Base-by-base conservation (phyloP, 2,329 filamentous ascomycete genomes). In the Colletotrichum incanum region DNA sequence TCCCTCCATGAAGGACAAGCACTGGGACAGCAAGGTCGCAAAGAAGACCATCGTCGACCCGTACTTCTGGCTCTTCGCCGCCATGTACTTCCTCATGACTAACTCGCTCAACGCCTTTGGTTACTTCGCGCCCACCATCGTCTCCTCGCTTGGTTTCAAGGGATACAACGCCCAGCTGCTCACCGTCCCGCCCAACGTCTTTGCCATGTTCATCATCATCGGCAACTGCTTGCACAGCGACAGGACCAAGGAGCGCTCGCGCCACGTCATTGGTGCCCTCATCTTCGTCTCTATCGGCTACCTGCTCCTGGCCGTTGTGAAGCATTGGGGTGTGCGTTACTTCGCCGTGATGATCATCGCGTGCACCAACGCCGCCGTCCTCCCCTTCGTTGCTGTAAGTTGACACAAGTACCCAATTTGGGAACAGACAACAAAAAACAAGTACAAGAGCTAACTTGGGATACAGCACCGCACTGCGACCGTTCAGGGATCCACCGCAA, bases 151-250 rank as follows among this genome's bases (percentile, higher is more conserved):
- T 14, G 80, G 81, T 20, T 82, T 81, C 71, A 72, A 74, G 28
- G 78, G 77, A 1, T 73, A 80, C 61, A 65, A 77, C n/a, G 81
- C 80, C 3, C 81, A 82, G 68, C 74, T 82, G 4, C 74, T 82
- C 26, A 82, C 80, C 1, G 80, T 82, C 0, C 81, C 81, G 3
- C 81, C 81, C 2, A 82, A 82, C 31, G 80, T 82, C 34, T 78
- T 81, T 61, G 79, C 80, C 14, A 77, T 82, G 12, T 77, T 82
- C 37, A 73, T 82, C 62, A 78, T 80, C 11, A 73, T 82, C 5
- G 76, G 80, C 23, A 75, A 78, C 55, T 80, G 79, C 63, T 71
- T 80, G 52, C 78, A 80, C 9, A 80, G 78, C 26, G 79, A 80
- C 43, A 75, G 58, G 68, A 80, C 79, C 11, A 79, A 75, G 70